Percentiles rank a stretch among this genome's conserved stretches.
Conservation (phyloP, 1,284 basidiomycete genomes). For the Neolentinus lepideus region DNA sequence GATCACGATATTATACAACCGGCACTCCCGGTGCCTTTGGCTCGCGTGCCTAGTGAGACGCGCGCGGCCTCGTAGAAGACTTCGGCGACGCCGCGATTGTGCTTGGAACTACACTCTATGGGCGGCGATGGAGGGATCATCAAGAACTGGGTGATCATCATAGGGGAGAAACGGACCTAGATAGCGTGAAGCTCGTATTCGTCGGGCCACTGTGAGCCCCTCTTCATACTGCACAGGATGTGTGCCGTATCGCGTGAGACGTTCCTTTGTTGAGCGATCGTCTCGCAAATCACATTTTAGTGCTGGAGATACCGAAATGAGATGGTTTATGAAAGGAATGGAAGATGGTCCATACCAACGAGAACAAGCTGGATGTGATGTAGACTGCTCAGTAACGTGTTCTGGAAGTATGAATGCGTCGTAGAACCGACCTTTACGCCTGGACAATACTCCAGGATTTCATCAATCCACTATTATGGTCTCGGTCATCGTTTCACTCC, state of each 20-base stretch:
- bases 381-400: slow-evolving; percentile 1
- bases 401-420: slow-evolving; percentile 1
- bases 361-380: slow-evolving; percentile 59
- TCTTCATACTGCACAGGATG: slow-evolving; percentile 85
- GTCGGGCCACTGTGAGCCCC: slow-evolving; percentile 79
- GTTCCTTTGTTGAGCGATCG: slow-evolving; percentile 59
- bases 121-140: slow-evolving; percentile 6
- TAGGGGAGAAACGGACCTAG: slow-evolving; percentile 51
- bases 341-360: slow-evolving; percentile 56
- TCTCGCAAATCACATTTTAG: slow-evolving; percentile 93
- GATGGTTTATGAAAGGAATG: slow-evolving; percentile 2
- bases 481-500: not conserved
- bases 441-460: slow-evolving; percentile 85
- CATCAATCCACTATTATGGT: slow-evolving; percentile 73
- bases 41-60: slow-evolving; percentile 69
- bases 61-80: slow-evolving; percentile 88
- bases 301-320: slow-evolving; percentile 38
- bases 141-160: not conserved
- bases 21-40: slow-evolving; percentile 53
- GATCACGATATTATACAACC: slow-evolving; percentile 25
- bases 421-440: slow-evolving; percentile 73
- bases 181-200: slow-evolving; percentile 89
- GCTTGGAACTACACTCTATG: slow-evolving; percentile 92
- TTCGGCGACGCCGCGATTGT: slow-evolving; percentile 89
- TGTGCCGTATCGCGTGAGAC: slow-evolving; percentile 58